Base-by-base conservation (phyloP, 768 basidiomycete species). In the Coprinellus aureogranulatus region DNA sequence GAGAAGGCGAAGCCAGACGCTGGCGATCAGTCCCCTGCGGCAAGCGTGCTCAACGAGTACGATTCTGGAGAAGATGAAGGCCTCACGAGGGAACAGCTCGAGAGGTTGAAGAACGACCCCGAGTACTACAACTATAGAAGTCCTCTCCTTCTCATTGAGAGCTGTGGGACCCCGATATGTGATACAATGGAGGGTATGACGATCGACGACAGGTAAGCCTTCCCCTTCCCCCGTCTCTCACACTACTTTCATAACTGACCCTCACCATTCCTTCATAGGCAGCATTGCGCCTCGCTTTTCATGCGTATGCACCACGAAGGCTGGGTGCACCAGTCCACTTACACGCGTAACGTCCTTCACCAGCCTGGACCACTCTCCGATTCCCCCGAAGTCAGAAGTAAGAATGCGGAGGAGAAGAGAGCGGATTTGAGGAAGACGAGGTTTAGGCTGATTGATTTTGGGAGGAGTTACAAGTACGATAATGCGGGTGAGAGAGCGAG, bases 141-240 rank as follows among this genome's bases (percentile, higher is more conserved):
- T 57, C 74, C 78, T 0, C 75, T 80, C 40, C 56, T 81, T 22
- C 68, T 81, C 12, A 47, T 80, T 0, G 79, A 81, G 62, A 61
- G 77, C 44, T 80, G 79, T 53, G 79, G 79, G 2, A 49, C 4
- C 2, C 65, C 68, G 10, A 64, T 78, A 6, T 26, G 10, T 45
- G 11, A 18, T 3, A 51, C 66, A 0, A 40, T 69, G 0, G n/a
- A 58, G 0, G 20, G 53, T 3, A 64, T 79, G 41, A 69, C 58
- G 0, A 2, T 61, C 3, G 81, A 82, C 48, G 79, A 81, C 45
- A 65, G 60, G 76, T 77, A 44, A 57, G 20, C n/a, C 30, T 46
- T 47, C 40, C 26, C 54, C n/a, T n/a, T n/a, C n/a, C n/a, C n/a
- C n/a, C n/a, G n/a, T n/a, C n/a, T n/a, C n/a, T n/a, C n/a, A n/a